phyloP scores from a whole-genome alignment of 78 protist genomes.

The Goniomonas avonlea region DNA sequence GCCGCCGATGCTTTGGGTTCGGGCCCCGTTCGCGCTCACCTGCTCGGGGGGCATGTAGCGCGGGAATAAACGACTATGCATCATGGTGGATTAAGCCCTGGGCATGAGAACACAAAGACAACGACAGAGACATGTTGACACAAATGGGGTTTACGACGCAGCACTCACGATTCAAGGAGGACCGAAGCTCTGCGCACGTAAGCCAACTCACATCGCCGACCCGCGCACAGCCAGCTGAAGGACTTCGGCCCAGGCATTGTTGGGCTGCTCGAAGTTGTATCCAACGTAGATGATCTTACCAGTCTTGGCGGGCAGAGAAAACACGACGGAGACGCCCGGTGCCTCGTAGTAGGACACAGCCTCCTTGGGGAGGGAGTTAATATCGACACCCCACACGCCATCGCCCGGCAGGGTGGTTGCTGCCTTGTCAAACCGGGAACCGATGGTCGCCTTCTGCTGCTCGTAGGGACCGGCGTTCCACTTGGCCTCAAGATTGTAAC shows the following conservation, averaged over 20 bases:
- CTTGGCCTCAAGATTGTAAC: slow-evolving; percentile 12
- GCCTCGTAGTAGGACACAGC: slow-evolving; percentile 24
- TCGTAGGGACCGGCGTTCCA: slow-evolving; percentile 20
- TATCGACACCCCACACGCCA: neutral
- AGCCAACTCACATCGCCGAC: no score
- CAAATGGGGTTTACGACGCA: no score
- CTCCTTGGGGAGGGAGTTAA: slow-evolving; percentile 7
- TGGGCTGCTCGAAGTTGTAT: slow-evolving; percentile 13
- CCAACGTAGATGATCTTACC: neutral
- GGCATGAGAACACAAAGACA: no score
- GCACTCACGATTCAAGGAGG: no score
- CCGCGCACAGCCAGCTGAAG: no score
- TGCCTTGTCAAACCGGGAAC: neutral
- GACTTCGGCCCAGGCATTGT: slow-evolving; percentile 9
- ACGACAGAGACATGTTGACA: no score
- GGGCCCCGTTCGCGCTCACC: no score
- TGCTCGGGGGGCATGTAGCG: no score
- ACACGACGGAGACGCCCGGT: slow-evolving; percentile 7
- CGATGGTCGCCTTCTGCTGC: neutral
- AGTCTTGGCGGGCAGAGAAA: neutral
- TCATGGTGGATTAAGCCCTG: no score
- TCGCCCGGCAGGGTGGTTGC: slow-evolving; percentile 15
- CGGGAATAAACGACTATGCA: no score
- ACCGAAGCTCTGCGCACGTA: no score
- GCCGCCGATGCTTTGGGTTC: no score